Base-by-base conservation (phyloP, 345 rosid genomes). In the Lumnitzera racemosa region DNA sequence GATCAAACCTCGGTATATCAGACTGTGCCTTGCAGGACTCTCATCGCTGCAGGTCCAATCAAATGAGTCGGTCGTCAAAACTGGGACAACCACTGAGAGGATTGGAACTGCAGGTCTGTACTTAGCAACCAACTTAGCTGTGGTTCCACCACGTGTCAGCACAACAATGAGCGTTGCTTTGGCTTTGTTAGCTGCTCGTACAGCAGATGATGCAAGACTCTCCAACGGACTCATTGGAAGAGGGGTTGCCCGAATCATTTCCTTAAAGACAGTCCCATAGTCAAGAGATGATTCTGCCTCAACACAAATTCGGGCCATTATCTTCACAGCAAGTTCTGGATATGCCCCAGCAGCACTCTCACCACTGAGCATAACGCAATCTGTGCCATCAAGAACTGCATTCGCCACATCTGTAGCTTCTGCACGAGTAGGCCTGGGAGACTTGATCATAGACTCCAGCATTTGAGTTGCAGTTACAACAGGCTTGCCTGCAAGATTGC, bases 381-480 rank as follows among this genome's bases (percentile, higher is more conserved):
- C 97, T 1, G 95, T 90, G 54, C 96, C 95, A 46, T 89, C 96
- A 14, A 86, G 95, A 49, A 89, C 95, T 47, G 96, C 97, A 53
- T 90, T 90, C 4, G 95, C 95, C 64, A 90, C 97, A 73, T 90
- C 97, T 2, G 95, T 90, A 49, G 97, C 97, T 72, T 90, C 96
- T 31, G 97, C 96, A 49, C 90, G 92, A 13, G 97, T 87, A 62
- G 97, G 96, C 50, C 97, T 72, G 9, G 96, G 97, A 65, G 96
- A 87, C 79, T 90, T 90, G 23, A 90, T 90, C 95, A 87, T 90
- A 15, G 97, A 90, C 66, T 87, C 97, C 4, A 90, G 92, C 95
- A 90, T 87, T 72, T 87, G 97, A 49, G 97, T 90, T 24, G 97
- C 95, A 3, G 95, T 90, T 15, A 87, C 92, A 55, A 90, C 97